phyloP scores from a whole-genome alignment of 2,329 filamentous ascomycete genomes.

The Sclerotinia nivalis region DNA sequence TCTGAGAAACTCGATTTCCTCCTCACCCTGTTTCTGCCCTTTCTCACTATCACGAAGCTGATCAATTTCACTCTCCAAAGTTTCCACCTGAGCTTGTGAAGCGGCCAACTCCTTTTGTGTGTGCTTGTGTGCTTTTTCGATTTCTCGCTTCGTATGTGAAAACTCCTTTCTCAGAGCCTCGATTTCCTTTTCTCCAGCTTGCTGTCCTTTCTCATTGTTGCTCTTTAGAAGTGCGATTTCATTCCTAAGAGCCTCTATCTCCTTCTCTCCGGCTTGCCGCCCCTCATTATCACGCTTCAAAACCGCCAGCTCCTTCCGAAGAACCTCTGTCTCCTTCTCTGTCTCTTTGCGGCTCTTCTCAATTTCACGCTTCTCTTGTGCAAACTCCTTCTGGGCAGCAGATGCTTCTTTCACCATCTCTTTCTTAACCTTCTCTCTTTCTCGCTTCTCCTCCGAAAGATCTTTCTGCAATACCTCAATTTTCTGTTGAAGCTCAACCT shows the following conservation, averaged over 20 bases:
- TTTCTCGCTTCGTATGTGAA: constrained; percentile 39
- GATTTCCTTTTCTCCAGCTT: constrained; percentile 51
- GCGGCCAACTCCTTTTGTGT: constrained; percentile 38
- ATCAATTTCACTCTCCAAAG: constrained; percentile 37
- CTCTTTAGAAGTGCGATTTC: constrained; percentile 44
- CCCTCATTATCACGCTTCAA: constrained; percentile 46
- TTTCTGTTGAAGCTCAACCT: constrained; percentile 46
- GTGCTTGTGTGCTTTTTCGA: constrained; percentile 32
- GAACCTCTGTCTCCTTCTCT: constrained; percentile 38
- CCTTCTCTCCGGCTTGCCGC: constrained; percentile 40
- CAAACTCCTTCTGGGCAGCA: constrained; percentile 42
- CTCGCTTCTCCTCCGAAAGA: constrained; percentile 40
- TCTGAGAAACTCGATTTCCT: constrained; percentile 44
- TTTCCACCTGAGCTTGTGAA: constrained; percentile 64
- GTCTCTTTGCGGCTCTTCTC: constrained; percentile 31
- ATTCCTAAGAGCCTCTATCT: constrained; percentile 39
- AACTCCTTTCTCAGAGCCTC: constrained; percentile 44
- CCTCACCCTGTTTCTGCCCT: constrained; percentile 48
- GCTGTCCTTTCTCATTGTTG: constrained; percentile 48
- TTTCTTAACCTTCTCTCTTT: constrained; percentile 33
- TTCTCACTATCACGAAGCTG: constrained; percentile 44
- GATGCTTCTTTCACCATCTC: constrained; percentile 44
- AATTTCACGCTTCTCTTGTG: constrained; percentile 39
- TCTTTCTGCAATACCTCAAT: constrained; percentile 44
- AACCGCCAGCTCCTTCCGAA: constrained; percentile 41